Evolutionary conservation across 768 basidiomycete species (phyloP), one percentile per base, ranked within the genome.

Genomic region (Boletus fagicola): DNA sequence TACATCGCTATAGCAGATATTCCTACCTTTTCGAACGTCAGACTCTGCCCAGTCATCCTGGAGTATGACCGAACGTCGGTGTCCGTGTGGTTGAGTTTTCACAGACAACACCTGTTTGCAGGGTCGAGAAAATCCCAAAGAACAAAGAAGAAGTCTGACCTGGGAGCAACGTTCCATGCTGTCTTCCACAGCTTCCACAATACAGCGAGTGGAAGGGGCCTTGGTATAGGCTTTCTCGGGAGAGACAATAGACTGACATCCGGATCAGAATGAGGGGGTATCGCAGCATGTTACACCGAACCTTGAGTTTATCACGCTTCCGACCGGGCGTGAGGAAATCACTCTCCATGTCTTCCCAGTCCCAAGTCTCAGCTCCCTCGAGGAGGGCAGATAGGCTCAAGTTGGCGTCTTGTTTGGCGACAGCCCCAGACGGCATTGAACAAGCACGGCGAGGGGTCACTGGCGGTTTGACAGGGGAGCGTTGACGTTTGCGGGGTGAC

Each of bases 31-130:
- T 9, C 79, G 78, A 49, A 91, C 74, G 47, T 85, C 82, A 9
- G 86, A 81, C 22, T 80, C 73, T 7, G 79, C 75, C 93, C 94
- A 97, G 61, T 94, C 90, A 56, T 94, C 90, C 33, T 75, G 78
- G 2, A 98, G 78, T 48, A 83, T 74, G 7, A 95, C 81, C 15
- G 70, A 72, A 13, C 83, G 75, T 30, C 54, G 57, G 38, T 77
- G 79, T 31, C 72, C 74, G 10, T 61, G 66, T 30, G 71, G 67
- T 13, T 79, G 74, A 1, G 80, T 66, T 44, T 73, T 76, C 5
- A 87, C 83, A 4, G 72, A 69, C 56, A 94, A 62, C 44, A 78
- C 72, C 85, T 89, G 53, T 42, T 28, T 24, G 11, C 11, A 42
- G 8, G 22, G 35, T 63, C 13, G 31, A 47, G 10, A 24, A 44